Base-by-base conservation (phyloP, 1,284 basidiomycete species). In the Ustilago tritici region DNA sequence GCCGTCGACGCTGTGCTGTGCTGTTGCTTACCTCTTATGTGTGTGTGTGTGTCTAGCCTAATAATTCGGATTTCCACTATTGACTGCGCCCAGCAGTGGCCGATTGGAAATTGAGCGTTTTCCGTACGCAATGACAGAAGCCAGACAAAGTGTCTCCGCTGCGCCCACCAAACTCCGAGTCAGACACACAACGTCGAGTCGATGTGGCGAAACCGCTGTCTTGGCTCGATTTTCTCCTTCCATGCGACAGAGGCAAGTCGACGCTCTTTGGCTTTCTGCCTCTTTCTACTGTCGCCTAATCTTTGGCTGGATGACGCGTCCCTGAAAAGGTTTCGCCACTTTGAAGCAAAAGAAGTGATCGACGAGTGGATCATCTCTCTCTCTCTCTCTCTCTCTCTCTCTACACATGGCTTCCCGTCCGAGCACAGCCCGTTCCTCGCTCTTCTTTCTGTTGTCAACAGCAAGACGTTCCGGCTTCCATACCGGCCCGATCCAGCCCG, bases 71-170 rank as follows among this genome's bases (percentile, higher is more conserved):
- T 28, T 38, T 41, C 10, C 10, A 4, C 34, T 35, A 35, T 40
- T 11, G 38, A 40, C 3, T 49, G 46, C 19, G 46, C n/a, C 19
- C 19, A 28, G 3, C 7, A 9, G 7, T 28, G 46, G 3, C 23
- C 12, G 61, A 57, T 58, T 65, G 49, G 56, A 65, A 65, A 65
- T 65, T 40, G 56, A 64, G 31, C 38, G 10, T 53, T 40, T 58
- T 64, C 32, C 47, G 41, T 43, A 53, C 54, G 55, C 47, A 50
- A 62, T 56, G 12, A 4, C 38, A 10, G 15, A 11, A 11, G 38
- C 38, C 38, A 40, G 19, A 49, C n/a, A 23, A 17, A 9, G n/a
- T 49, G 46, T 49, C 46, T 49, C 46, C 46, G 49, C 49, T 12
- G 15, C n/a, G 17, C 32, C 28, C 14, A 35, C 12, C 3, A 23